Conservation (phyloP, 2,329 filamentous ascomycete species). For the Lecanicillium sp. region DNA sequence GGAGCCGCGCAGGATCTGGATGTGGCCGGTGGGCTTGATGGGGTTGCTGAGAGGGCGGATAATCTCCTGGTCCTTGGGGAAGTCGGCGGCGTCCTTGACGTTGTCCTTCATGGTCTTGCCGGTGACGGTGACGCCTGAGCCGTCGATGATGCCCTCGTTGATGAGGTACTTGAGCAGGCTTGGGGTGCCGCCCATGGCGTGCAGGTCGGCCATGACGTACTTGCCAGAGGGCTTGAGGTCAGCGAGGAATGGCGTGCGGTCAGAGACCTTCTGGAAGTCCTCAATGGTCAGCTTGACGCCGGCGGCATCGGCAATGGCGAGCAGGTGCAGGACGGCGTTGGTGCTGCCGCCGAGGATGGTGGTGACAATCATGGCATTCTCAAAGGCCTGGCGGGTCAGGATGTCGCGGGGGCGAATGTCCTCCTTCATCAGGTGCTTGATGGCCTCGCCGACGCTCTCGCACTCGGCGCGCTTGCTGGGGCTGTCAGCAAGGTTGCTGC, state of each 20-base stretch:
- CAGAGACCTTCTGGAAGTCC: slow-evolving; percentile 76
- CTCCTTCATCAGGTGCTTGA: slow-evolving; percentile 66
- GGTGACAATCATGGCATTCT: slow-evolving; percentile 77
- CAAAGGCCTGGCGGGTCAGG: slow-evolving; percentile 71
- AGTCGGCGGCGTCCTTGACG: slow-evolving; percentile 64
- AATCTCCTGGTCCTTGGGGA: slow-evolving; percentile 70
- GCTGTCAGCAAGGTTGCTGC: slow-evolving; percentile 70
- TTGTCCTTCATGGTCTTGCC: slow-evolving; percentile 88
- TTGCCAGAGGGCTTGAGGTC: slow-evolving; percentile 81
- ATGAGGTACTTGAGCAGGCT: slow-evolving; percentile 82
- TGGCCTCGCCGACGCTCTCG: slow-evolving; percentile 60
- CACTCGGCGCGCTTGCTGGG: slow-evolving; percentile 67
- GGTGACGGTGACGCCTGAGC: slow-evolving; percentile 74
- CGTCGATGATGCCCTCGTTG: slow-evolving; percentile 74
- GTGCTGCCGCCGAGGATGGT: slow-evolving; percentile 80
- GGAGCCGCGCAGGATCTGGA: slow-evolving; percentile 83
- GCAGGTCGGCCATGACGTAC: slow-evolving; percentile 78
- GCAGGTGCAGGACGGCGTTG: slow-evolving; percentile 77
- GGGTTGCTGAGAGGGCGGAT: slow-evolving; percentile 69
- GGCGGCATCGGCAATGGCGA: slow-evolving; percentile 75
- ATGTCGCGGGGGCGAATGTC: slow-evolving; percentile 74
- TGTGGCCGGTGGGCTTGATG: slow-evolving; percentile 79
- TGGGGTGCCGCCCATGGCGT: slow-evolving; percentile 81
- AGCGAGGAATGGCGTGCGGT: slow-evolving; percentile 71
- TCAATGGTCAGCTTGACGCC: slow-evolving; percentile 78